phyloP scores from a whole-genome alignment of 140 eudicot genomes.

The Anethum foeniculum region DNA sequence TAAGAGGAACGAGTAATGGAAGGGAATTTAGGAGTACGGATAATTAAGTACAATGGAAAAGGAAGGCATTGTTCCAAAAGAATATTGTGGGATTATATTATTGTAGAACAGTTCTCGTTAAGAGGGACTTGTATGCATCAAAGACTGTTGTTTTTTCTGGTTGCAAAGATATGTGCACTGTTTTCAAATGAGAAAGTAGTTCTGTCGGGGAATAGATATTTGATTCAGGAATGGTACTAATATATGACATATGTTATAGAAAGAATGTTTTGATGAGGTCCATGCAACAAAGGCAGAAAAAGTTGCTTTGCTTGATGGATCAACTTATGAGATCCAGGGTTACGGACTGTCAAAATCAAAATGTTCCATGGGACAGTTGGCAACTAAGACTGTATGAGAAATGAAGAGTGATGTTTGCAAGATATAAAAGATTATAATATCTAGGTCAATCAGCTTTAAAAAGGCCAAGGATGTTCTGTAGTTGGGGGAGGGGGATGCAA shows the following conservation, averaged over 20 bases:
- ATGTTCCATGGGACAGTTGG: background rate
- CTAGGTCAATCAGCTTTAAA: background rate
- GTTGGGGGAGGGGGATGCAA: background rate
- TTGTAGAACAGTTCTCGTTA: background rate
- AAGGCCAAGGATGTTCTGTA: background rate
- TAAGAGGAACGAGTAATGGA: background rate
- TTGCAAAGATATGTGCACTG: background rate
- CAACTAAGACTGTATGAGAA: too few species aligned
- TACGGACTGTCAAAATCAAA: background rate
- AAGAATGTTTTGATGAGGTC: background rate
- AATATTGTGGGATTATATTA: too few species aligned
- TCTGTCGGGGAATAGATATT: background rate
- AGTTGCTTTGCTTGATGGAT: too few species aligned
- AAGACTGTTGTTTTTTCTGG: background rate
- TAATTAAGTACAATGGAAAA: too few species aligned
- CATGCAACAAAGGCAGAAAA: background rate
- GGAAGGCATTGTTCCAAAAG: too few species aligned
- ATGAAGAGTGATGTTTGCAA: background rate
- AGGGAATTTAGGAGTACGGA: too few species aligned
- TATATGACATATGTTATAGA: background rate
- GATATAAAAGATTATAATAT: too few species aligned
- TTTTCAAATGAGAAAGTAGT: background rate
- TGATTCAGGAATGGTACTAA: background rate
- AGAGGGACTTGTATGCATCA: background rate
- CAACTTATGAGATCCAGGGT: background rate